Evolutionary conservation across 208 protist species (phyloP).

Genomic region (Phytomonas sp.): DNA sequence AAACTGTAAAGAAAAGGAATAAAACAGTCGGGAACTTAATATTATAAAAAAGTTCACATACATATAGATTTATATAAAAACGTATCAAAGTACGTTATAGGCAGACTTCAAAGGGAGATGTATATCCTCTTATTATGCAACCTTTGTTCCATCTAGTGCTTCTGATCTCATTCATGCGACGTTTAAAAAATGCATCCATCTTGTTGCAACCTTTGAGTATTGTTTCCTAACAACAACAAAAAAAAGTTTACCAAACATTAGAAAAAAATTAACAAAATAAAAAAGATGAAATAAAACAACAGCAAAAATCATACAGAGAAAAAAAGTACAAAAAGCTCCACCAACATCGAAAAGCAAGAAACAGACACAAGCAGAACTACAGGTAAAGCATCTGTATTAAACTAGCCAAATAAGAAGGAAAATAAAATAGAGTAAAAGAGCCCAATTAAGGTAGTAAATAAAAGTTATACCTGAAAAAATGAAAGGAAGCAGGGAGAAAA

Average conservation of each 20-base stretch:
- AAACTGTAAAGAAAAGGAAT: background rate
- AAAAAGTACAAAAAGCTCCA: slow-evolving; percentile 7
- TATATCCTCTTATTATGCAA: background rate
- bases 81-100: background rate
- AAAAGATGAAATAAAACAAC: background rate
- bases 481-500: slow-evolving; percentile 11
- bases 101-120: background rate
- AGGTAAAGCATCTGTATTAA: slow-evolving; percentile 7
- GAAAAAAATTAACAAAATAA: slow-evolving; percentile 9
- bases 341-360: slow-evolving; percentile 11
- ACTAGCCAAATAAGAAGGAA: slow-evolving; percentile 6
- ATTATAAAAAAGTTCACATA: slow-evolving; percentile 5
- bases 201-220: background rate
- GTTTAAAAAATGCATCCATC: background rate
- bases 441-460: slow-evolving; percentile 3
- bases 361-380: slow-evolving; percentile 1
- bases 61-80: slow-evolving; percentile 4
- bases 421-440: slow-evolving; percentile 13
- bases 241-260: background rate
- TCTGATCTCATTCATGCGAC: background rate
- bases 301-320: background rate
- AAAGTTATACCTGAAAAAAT: slow-evolving; percentile 10
- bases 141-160: background rate
- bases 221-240: background rate
- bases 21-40: slow-evolving; percentile 9